Evolutionary conservation across 768 basidiomycete genomes (phyloP).

Genomic region (Leccinum barrowsii): DNA sequence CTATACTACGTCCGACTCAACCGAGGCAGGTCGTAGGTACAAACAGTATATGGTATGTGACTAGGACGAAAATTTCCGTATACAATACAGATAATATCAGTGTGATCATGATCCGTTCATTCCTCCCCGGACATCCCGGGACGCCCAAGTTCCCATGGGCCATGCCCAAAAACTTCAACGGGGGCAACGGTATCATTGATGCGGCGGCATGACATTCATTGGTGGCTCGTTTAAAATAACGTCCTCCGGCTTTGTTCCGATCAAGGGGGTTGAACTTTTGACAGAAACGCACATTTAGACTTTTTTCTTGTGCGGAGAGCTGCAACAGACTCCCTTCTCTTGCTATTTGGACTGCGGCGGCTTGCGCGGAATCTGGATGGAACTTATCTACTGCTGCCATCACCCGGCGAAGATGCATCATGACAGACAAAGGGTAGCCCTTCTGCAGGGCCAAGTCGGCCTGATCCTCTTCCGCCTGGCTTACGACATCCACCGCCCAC

Average conservation of each 20-base stretch:
- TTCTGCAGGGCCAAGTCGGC: not conserved
- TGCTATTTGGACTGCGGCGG: not conserved
- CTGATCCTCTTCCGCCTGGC: not conserved
- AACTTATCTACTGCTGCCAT: not conserved
- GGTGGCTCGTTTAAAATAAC: not conserved
- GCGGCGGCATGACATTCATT: not conserved
- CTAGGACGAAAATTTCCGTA: not conserved
- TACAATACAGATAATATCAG: not conserved
- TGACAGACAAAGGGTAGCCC: not conserved
- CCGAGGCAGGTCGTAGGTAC: not conserved
- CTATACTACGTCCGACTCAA: not conserved
- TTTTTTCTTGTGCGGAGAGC: conserved; percentile 12
- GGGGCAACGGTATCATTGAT: not conserved
- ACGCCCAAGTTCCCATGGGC: not conserved
- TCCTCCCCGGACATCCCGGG: not conserved
- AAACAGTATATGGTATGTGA: not conserved
- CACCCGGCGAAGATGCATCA: not conserved
- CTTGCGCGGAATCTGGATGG: not conserved
- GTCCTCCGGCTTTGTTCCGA: not conserved
- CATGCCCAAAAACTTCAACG: not conserved
- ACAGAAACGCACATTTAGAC: conserved; percentile 19
- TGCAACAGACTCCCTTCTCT: not conserved
- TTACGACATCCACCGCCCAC: conserved; percentile 5
- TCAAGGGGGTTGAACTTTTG: conserved; percentile 2
- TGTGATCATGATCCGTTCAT: not conserved